Evolutionary conservation across 176 grass and related monocot genomes (phyloP), one percentile per base, ranked within the genome.

Genomic region (Triticum urartu): DNA sequence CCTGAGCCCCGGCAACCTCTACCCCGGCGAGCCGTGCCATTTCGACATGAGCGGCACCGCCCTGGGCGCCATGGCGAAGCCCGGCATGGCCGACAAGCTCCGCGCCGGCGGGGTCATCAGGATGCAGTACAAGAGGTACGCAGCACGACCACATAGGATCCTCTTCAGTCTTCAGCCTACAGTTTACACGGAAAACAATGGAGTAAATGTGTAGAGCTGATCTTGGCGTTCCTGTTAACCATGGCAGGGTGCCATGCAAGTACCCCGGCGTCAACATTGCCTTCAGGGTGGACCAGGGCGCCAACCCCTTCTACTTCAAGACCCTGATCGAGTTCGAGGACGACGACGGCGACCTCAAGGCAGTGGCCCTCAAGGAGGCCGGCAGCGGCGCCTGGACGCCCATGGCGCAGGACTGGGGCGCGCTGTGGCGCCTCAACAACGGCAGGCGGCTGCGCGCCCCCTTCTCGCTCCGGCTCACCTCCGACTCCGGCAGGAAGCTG

Each of bases 11-110:
- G 90, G 93, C 39, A 47, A 47, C 13, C 71, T 74, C n/a, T 74
- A 74, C 81, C 76, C 81, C 6, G 59, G 74, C 0, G 84, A 88
- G 42, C n/a, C 70, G 15, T 86, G 68, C 11, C 93, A 91, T 64
- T 98, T 98, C 71, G 93, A 98, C 85, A 90, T 95, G 87, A 95
- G 91, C 75, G 96, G 96, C 28, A 94, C 93, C 4, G 89, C 93
- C 40, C 77, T 98, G 80, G 91, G 93, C 58, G 86, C 93, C 77
- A 87, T 98, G 90, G 92, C 93, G 2, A 84, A 64, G 72, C 71
- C 75, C 9, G 94, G 92, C n/a, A 77, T 45, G 81, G 82, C 86
- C 18, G 90, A 98, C 76, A 47, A 65, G 33, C 86, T 98, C 20
- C 93, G 96, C n/a, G 72, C 84, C 40, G 63, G 82, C 18, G 96